Percentiles rank a stretch among this genome's conserved stretches.
These are phyloP conservation scores for bread wheat (Triticum aestivum) DNA, from an alignment of 176 grass and related monocot genomes.

Conservation along the genomic window DNA sequence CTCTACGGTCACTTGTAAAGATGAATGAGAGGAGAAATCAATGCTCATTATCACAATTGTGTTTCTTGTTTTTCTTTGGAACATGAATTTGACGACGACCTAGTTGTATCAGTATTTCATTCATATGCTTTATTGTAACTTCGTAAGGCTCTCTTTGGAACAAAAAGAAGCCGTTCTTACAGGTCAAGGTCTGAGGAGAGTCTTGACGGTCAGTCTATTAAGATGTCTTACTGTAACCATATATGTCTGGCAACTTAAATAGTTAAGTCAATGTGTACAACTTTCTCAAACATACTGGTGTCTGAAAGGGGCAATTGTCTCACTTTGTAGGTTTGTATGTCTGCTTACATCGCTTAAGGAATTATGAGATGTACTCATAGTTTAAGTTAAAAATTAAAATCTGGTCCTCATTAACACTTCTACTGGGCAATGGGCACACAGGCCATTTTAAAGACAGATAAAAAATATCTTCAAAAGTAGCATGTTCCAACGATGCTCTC, in stretches of 20 bases:
- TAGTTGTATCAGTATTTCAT: neutral
- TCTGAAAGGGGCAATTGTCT: no score
- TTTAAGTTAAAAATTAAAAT: no score
- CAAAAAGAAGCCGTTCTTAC: neutral
- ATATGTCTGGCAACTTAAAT: neutral
- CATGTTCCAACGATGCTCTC: no score
- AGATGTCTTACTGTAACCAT: neutral
- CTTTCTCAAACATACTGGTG: neutral
- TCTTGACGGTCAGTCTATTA: neutral
- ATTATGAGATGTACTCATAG: no score
- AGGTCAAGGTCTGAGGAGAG: neutral
- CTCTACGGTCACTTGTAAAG: neutral
- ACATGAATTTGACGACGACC: neutral
- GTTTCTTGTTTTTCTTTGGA: neutral
- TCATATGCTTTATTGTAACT: neutral
- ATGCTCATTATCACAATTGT: neutral
- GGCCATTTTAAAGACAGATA: no score
- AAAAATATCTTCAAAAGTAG: no score
- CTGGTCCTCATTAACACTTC: no score
- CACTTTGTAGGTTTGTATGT: no score
- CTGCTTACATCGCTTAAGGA: no score
- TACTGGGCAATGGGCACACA: no score
- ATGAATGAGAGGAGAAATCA: neutral
- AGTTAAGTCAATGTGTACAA: neutral
- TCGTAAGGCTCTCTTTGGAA: neutral